Percentiles rank a stretch among this genome's conserved stretches.
Conservation (phyloP, 2,329 filamentous ascomycete species). For the Gyromitra esculenta region DNA sequence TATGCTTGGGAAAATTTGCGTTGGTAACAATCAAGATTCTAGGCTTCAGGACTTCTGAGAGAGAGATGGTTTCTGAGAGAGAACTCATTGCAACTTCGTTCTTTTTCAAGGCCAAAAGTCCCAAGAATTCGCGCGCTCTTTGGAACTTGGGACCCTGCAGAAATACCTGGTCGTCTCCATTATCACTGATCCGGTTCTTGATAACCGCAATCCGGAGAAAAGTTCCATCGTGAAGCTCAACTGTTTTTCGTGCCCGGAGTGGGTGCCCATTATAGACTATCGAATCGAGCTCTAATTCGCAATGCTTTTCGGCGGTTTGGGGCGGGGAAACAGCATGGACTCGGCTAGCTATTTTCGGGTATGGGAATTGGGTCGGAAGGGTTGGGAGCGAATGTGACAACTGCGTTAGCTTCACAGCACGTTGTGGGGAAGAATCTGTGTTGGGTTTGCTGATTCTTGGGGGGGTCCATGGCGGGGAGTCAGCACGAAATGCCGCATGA, state of each 20-base stretch:
- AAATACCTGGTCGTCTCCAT: constrained; percentile 33
- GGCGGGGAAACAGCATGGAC: not conserved
- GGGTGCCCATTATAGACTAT: constrained; percentile 36
- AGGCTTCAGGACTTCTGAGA: constrained; percentile 57
- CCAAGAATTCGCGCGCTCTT: constrained; percentile 45
- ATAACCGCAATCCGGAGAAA: constrained; percentile 52
- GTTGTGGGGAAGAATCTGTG: not conserved
- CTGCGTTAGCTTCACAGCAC: not conserved
- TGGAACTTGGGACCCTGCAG: constrained; percentile 43
- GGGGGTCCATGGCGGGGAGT: not conserved
- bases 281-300: constrained; percentile 39
- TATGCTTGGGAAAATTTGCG: constrained; percentile 53
- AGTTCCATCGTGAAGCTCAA: constrained; percentile 50
- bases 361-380: not conserved
- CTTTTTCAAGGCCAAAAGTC: constrained; percentile 45
- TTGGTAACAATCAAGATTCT: constrained; percentile 59
- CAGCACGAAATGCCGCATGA: not conserved
- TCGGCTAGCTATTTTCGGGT: not conserved
- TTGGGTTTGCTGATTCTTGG: not conserved
- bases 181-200: constrained; percentile 35
- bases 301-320: not conserved
- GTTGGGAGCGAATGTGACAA: not conserved
- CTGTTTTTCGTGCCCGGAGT: constrained; percentile 46
- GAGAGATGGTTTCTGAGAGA: constrained; percentile 28
- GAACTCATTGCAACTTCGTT: constrained; percentile 55